Evolutionary conservation across 1,139 yeast species (phyloP), one percentile per base, ranked within the genome.

Genomic region (Pichia sp.): DNA sequence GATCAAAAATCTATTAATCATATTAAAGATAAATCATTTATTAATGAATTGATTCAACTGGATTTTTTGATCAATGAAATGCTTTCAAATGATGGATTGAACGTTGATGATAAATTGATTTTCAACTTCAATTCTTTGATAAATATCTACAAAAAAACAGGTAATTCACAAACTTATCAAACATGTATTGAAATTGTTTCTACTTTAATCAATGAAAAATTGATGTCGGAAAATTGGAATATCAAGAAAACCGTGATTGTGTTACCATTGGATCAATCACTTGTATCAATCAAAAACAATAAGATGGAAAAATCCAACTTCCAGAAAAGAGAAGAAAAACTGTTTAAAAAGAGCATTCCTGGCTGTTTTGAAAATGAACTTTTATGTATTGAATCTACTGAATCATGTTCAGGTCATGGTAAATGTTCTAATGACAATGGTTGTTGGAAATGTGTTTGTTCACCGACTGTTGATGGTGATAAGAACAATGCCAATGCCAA

Each of bases 401-500:
- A 69, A 48, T 65, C 67, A 44, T 83, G 92, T 64, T 72, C 76
- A 31, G 72, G 75, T 38, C 86, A 77, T 55, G 92, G 92, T n/a
- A 46, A 62, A 11, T 81, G 88, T 58, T 56, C 71, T 29, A 62
- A 71, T 54, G 50, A 64, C 29, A 65, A 65, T 28, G 64, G 62
- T 36, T 73, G 79, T 57, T 82, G 75, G 74, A 65, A 70, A 38
- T 83, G 92, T 65, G 65, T 67, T 39, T 82, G 90, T 62, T 60
- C 70, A 28, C 62, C 84, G 16, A 69, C 80, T 26, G 67, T 62
- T 50, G 65, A 69, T 44, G 46, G 43, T 3, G 45, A 52, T 6
- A 16, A 16, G 23, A 16, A 16, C 23, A 56, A 55, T 4, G 23
- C 33, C 33, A 31, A 31, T 8, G 11, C 8, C 11, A 11, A 31